Base-by-base conservation (phyloP, 805 yeast species). In the Yamadazyma tumulicola region DNA sequence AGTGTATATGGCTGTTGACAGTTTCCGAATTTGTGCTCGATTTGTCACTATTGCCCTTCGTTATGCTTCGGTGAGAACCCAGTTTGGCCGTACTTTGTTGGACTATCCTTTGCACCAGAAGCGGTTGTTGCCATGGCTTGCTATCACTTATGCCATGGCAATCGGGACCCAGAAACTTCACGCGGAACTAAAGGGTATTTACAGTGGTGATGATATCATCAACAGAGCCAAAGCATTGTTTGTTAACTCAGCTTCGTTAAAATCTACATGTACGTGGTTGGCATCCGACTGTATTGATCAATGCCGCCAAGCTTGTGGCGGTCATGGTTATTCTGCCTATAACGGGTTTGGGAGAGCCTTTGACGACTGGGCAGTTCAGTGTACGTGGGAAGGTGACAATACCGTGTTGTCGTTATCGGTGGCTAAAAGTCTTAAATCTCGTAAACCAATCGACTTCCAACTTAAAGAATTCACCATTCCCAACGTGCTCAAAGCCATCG, bases 321-420 rank as follows among this genome's bases (percentile, higher is more conserved):
- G 97, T 20, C 96, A 85, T 61, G 97, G 97, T 26, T 89, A 89
- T 64, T 86, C 95, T 16, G 78, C 88, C n/a, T 89, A 89, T 61
- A 78, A 86, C 45, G 95, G 89, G 2, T 85, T 89, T 55, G 96
- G 94, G 26, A 85, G 82, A 55, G 88, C 88, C 9, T 86, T 78
- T 67, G 74, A 75, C 43, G 97, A 89, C 59, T 91, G 95, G 86
- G 96, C 85, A n/a, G 96, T 89, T 26, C 96, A 89, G 65, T 88
- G 96, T 62, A 89, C 97, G 13, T 89, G 97, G 97, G 97, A 89
- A 67, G 97, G 97, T 60, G 97, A 89, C 61, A 89, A 89, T 67
- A 88, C 80, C 52, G 82, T 89, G 28, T 70, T 89, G 45, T 84
- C 88, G 2, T 77, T 86, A 60, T 81, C 87, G 35, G 77, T 87